These are phyloP conservation scores for Plasmopara muralis DNA, from an alignment of 352 stramenopile genomes.

Conservation along the genomic window DNA sequence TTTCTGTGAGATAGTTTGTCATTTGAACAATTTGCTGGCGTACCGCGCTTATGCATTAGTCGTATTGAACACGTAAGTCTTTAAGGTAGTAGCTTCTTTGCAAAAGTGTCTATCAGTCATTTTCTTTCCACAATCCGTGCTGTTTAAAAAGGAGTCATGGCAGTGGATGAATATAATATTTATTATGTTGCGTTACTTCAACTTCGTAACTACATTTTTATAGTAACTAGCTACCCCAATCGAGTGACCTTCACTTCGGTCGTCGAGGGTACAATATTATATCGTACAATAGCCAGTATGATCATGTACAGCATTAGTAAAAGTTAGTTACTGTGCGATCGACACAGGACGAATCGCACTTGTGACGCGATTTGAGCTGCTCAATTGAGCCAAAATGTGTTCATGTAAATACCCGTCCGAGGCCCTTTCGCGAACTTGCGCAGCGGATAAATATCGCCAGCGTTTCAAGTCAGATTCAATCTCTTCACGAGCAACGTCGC, in stretches of 20 bases:
- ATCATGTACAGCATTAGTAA: constrained; percentile 25
- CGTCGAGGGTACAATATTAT: constrained; percentile 14
- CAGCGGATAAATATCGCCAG: constrained; percentile 16
- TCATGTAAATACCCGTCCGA: constrained; percentile 14
- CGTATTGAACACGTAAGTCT: no score
- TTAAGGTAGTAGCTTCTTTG: no score
- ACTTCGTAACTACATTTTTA: constrained; percentile 18
- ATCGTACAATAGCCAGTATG: neutral
- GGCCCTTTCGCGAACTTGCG: constrained; percentile 7
- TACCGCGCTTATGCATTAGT: no score
- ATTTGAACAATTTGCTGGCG: no score
- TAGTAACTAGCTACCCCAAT: constrained; percentile 1
- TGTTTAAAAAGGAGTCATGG: neutral
- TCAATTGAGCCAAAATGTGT: constrained; percentile 10
- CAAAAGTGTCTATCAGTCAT: neutral
- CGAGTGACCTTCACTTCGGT: constrained; percentile 19
- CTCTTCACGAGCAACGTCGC: constrained; percentile 33
- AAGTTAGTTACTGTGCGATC: constrained; percentile 15
- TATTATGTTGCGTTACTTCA: constrained; percentile 16
- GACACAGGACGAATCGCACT: constrained; percentile 14
- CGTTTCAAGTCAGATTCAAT: constrained; percentile 21
- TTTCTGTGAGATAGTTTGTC: no score
- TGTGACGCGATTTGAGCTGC: constrained; percentile 5
- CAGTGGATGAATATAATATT: neutral
- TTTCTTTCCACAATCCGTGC: neutral